A percentile compares a stretch with the other conserved stretches of the same genome.
phyloP scores from a whole-genome alignment of 2,329 filamentous ascomycete genomes.

The Verruconis gallopava region DNA sequence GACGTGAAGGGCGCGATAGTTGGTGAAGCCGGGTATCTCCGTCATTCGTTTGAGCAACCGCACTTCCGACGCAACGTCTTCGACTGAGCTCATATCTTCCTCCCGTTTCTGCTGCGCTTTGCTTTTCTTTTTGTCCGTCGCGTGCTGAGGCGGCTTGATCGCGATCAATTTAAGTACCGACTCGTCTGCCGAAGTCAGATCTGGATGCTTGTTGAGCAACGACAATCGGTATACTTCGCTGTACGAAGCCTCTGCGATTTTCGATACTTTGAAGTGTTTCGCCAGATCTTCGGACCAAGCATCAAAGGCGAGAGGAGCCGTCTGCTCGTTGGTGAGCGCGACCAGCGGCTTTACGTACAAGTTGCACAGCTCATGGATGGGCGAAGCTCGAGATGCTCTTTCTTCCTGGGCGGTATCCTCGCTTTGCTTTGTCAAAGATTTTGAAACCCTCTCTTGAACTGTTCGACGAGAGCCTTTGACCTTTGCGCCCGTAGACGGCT shows the following conservation, averaged over 20 bases:
- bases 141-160: slow-evolving; percentile 18
- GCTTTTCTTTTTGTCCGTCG: slow-evolving; percentile 19
- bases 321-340: slow-evolving; percentile 2
- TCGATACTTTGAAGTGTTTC: slow-evolving; percentile 36
- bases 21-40: slow-evolving; percentile 48
- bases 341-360: slow-evolving; percentile 6
- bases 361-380: slow-evolving; percentile 1
- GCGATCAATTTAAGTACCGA: slow-evolving; percentile 36
- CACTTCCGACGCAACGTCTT: slow-evolving; percentile 34
- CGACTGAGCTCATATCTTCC: slow-evolving; percentile 31
- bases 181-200: slow-evolving; percentile 24
- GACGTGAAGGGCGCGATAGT: slow-evolving; percentile 46
- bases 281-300: slow-evolving; percentile 5
- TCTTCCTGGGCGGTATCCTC: no score
- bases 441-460: slow-evolving; percentile 2
- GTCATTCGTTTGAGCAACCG: slow-evolving; percentile 44
- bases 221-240: slow-evolving; percentile 51
- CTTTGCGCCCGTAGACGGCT: no score
- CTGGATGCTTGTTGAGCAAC: slow-evolving; percentile 17
- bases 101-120: slow-evolving; percentile 26
- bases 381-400: no score
- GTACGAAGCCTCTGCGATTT: slow-evolving; percentile 54
- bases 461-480: no score
- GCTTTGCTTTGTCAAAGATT: no score
- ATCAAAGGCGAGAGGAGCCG: background rate